Conservation (phyloP, 768 basidiomycete genomes). For the Serendipita vermifera region DNA sequence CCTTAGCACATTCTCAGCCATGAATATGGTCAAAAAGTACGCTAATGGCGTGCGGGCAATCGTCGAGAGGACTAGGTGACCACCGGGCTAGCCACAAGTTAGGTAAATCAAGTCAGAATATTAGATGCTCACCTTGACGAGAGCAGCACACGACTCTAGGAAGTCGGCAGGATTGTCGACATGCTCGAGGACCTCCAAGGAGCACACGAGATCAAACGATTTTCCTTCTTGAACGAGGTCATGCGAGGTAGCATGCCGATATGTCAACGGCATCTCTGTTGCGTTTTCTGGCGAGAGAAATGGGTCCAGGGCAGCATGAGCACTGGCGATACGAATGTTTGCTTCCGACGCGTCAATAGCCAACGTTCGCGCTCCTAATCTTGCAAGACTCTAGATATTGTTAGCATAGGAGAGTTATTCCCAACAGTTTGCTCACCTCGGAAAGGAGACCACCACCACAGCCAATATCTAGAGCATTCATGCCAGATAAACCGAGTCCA, state of each 20-base stretch:
- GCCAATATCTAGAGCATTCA: constrained; percentile 78
- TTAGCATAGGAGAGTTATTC: background rate
- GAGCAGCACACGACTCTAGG: constrained; percentile 62
- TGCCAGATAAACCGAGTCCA: constrained; percentile 38
- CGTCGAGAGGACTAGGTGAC: constrained; percentile 90
- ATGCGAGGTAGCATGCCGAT: constrained; percentile 66
- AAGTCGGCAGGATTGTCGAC: constrained; percentile 86
- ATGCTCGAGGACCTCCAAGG: constrained; percentile 97
- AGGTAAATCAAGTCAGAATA: background rate
- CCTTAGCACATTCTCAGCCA: constrained; percentile 71
- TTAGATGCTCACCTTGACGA: constrained; percentile 59
- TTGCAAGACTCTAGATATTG: constrained; percentile 55
- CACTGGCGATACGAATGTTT: constrained; percentile 73
- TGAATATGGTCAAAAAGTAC: constrained; percentile 53
- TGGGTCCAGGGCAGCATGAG: constrained; percentile 73
- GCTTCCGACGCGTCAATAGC: constrained; percentile 87
- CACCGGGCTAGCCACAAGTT: constrained; percentile 59
- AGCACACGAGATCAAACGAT: constrained; percentile 84
- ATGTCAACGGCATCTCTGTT: constrained; percentile 32
- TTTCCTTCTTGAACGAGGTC: constrained; percentile 47
- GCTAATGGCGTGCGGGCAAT: constrained; percentile 74
- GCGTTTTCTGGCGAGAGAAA: constrained; percentile 28
- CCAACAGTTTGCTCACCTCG: constrained; percentile 43
- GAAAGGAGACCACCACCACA: constrained; percentile 91
- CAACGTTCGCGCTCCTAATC: constrained; percentile 74